Evolutionary conservation across 169 alveolate species (phyloP).

Genomic region (Toxoplasma gondii): DNA sequence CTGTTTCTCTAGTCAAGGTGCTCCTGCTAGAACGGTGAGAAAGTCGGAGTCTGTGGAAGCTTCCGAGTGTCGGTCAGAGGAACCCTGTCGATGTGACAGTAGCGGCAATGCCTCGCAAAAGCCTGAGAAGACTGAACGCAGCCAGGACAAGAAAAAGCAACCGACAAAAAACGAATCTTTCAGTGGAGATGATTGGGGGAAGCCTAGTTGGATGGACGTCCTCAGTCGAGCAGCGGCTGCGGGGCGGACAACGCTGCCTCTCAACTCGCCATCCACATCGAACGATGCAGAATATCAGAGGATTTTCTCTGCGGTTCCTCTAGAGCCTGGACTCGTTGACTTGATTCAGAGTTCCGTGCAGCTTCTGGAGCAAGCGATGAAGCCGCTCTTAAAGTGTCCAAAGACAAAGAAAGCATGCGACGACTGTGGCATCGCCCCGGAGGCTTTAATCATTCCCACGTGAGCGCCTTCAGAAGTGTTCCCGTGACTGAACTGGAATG

Average conservation of each 20-base stretch:
- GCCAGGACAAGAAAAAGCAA: too few species aligned
- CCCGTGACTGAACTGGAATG: too few species aligned
- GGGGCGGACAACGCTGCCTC: background rate
- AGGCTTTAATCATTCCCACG: background rate
- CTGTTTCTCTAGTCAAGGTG: too few species aligned
- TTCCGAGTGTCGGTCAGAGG: too few species aligned
- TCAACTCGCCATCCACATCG: background rate
- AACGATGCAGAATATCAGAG: background rate
- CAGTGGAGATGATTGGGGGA: too few species aligned
- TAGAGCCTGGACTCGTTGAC: background rate
- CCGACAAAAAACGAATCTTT: too few species aligned
- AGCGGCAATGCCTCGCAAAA: too few species aligned
- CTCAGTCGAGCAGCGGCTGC: background rate
- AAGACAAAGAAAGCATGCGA: background rate
- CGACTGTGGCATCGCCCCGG: background rate
- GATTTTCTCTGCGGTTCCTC: background rate
- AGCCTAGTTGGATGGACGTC: background rate
- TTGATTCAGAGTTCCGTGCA: background rate
- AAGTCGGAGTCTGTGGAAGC: too few species aligned
- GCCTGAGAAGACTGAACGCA: too few species aligned
- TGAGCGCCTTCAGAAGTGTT: background rate
- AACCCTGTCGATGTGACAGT: too few species aligned
- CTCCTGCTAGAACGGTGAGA: too few species aligned
- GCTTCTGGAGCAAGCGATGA: background rate
- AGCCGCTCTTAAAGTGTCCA: background rate